Conservation (phyloP, 2,329 filamentous ascomycete genomes). For the Alternaria ethzedia region DNA sequence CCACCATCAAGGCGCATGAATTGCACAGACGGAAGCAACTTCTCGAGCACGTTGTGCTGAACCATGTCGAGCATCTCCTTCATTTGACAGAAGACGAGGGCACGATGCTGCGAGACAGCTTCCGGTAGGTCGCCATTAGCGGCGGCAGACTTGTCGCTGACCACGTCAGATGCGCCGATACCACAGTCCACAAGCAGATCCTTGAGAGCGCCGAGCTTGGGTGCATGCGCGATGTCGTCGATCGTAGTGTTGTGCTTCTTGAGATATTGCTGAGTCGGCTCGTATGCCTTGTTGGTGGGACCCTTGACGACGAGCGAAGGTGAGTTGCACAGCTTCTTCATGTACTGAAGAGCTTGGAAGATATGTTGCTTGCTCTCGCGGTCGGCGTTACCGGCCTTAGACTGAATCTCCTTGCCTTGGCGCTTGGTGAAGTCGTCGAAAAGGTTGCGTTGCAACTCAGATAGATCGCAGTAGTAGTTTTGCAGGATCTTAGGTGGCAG, state of each 20-base stretch:
- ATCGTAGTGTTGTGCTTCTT: constrained; percentile 79
- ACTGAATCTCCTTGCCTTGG: constrained; percentile 84
- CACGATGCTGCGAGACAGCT: constrained; percentile 94
- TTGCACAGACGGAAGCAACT: constrained; percentile 89
- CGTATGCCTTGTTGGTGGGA: constrained; percentile 87
- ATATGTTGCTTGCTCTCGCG: constrained; percentile 98
- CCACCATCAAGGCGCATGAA: constrained; percentile 92
- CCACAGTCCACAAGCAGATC: constrained; percentile 98
- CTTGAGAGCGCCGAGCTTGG: constrained; percentile 86
- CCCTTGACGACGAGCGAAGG: constrained; percentile 91
- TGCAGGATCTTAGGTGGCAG: constrained; percentile 97
- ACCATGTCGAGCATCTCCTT: constrained; percentile 99
- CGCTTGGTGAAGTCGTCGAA: constrained; percentile 97
- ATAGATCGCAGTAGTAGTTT: constrained; percentile 98
- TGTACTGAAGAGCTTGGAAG: constrained; percentile 98
- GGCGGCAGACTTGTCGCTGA: constrained; percentile 54
- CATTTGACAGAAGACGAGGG: constrained; percentile 98
- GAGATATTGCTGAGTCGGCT: constrained; percentile 82
- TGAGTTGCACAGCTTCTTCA: constrained; percentile 99
- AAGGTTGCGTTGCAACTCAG: constrained; percentile 89
- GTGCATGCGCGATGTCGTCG: constrained; percentile 85
- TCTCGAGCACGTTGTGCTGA: constrained; percentile 88
- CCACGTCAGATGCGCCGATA: constrained; percentile 70
- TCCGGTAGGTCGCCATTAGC: constrained; percentile 65
- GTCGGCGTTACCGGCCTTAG: constrained; percentile 78